Base-by-base conservation (phyloP, 2,329 filamentous ascomycete species). In the Fusarium sulawesiense region DNA sequence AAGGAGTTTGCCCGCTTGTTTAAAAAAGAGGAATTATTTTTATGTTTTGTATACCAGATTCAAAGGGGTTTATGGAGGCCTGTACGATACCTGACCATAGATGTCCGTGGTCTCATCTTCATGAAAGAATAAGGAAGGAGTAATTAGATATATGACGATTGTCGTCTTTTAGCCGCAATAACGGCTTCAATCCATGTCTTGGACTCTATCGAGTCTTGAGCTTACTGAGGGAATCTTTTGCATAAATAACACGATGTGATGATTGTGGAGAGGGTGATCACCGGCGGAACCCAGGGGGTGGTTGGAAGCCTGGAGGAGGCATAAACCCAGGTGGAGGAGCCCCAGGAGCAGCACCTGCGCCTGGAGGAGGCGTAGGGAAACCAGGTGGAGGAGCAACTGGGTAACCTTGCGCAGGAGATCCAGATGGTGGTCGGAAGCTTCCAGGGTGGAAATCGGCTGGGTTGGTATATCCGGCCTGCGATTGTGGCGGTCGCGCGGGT, bases 361-460 rank as follows among this genome's bases (percentile, higher is more conserved):
- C 78, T 14, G 78, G 79, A 32, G 81, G 76, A 44, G 81, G 76
- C 4, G 77, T 72, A 20, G 80, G 76, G 32, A 84, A 84, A 4
- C 80, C 81, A 9, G 80, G 80, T 4, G 82, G 81, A 7, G 83
- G 80, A 25, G 81, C 78, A 44, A 65, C 77, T 8, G 78, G 76
- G 55, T 80, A 84, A n/a, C 79, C 81, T 23, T 79, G 80, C 10
- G 65, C 67, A 6, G 78, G 76, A 8, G 80, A 79, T 16, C 78
- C 81, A 18, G 78, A 78, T 10, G 80, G 78, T 7, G 81, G 80
- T 14, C 81, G 80, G 75, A 80, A 81, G 65, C 75, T 73, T 29
- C 81, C 82, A 0, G 83, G 83, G 66, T 85, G 84, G 75, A 83
- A 85, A 60, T 84, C 82, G 48, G 82, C 83, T 7, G 83, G 83